Conservation (phyloP, 208 protist species). For the Pavlovales sp. region DNA sequence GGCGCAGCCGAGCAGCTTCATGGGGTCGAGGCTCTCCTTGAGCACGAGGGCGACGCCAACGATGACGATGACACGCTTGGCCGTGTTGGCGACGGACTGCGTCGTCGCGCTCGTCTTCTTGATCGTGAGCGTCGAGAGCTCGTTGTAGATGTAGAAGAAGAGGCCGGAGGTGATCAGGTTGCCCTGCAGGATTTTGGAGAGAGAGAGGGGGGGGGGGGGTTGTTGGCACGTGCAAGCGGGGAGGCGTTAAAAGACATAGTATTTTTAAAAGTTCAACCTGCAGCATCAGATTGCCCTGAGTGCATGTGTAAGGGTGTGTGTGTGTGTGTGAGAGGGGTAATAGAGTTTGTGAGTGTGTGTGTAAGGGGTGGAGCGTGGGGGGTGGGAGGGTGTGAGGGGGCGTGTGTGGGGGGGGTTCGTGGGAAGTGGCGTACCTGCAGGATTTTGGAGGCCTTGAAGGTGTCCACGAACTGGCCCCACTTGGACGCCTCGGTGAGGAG, state of each 20-base stretch:
- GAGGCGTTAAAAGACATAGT: too few species aligned
- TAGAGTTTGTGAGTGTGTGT: too few species aligned
- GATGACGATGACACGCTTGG: slow-evolving; percentile 57
- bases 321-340: too few species aligned
- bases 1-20: slow-evolving; percentile 39
- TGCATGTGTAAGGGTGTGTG: too few species aligned
- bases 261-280: too few species aligned
- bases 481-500: background rate
- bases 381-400: too few species aligned
- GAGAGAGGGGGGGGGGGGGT: background rate
- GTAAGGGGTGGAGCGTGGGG: too few species aligned
- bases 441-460: background rate
- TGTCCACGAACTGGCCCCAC: slow-evolving; percentile 15
- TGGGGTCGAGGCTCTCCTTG: slow-evolving; percentile 9
- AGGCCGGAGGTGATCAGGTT: slow-evolving; percentile 35
- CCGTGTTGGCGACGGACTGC: slow-evolving; percentile 54
- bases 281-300: too few species aligned
- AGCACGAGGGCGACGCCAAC: slow-evolving; percentile 45
- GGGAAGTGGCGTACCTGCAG: too few species aligned
- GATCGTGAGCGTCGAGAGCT: background rate
- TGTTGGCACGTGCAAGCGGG: too few species aligned
- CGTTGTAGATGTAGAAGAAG: slow-evolving; percentile 45
- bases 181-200: background rate
- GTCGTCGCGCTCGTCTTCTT: slow-evolving; percentile 42
- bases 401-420: too few species aligned